Conservation (phyloP, 768 basidiomycete species). For the Lactifluus piperatus region DNA sequence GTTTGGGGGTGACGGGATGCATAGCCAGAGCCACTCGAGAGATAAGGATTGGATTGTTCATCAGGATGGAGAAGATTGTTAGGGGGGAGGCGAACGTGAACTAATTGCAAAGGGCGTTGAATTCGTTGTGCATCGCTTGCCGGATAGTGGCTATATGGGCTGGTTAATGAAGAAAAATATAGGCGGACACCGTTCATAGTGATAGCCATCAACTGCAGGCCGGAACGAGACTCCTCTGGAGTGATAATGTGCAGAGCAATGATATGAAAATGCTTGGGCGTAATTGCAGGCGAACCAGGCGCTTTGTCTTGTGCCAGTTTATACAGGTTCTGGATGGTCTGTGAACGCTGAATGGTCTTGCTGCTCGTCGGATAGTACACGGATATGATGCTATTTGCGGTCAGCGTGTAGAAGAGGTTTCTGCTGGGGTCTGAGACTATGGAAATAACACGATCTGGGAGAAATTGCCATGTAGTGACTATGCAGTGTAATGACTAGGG, state of each 20-base stretch:
- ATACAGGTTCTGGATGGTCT: constrained; percentile 65
- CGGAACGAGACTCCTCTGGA: constrained; percentile 54
- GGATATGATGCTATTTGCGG: constrained; percentile 54
- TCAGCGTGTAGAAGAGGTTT: constrained; percentile 72
- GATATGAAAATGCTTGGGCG: constrained; percentile 62
- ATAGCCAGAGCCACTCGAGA: constrained; percentile 41
- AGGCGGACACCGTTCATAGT: constrained; percentile 78
- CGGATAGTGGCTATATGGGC: constrained; percentile 43
- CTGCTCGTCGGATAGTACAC: constrained; percentile 57
- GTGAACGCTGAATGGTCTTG: constrained; percentile 61
- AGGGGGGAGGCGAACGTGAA: constrained; percentile 76
- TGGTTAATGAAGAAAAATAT: constrained; percentile 60
- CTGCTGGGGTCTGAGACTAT: constrained; percentile 60
- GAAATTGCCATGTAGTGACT: not conserved
- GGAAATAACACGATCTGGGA: constrained; percentile 59
- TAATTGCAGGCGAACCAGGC: constrained; percentile 65
- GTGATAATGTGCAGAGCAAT: constrained; percentile 62
- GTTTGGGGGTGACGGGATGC: constrained; percentile 35
- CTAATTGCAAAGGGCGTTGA: constrained; percentile 48
- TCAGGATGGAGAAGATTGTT: constrained; percentile 70
- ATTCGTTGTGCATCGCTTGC: constrained; percentile 26
- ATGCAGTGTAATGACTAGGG: constrained; percentile 5
- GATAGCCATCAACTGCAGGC: constrained; percentile 70
- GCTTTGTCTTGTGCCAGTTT: constrained; percentile 76
- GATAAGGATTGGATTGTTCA: constrained; percentile 46